A percentile compares a stretch with the other conserved stretches of the same genome.
These are phyloP conservation scores for Exophiala oligosperma DNA, from an alignment of 2,329 filamentous ascomycete genomes.

Conservation along the genomic window DNA sequence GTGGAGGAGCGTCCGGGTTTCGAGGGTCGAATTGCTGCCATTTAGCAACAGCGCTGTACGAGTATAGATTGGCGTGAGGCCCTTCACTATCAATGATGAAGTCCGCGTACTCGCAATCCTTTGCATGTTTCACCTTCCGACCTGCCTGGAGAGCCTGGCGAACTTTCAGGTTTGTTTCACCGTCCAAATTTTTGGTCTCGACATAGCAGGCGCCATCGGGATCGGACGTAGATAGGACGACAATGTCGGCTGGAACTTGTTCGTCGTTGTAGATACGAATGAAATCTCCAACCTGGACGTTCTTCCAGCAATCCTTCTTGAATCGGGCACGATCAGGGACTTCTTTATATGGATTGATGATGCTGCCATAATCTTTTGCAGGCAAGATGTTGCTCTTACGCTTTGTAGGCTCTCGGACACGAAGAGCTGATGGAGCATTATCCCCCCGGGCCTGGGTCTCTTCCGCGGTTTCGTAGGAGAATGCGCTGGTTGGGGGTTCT, in stretches of 20 bases:
- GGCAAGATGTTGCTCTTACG: slow-evolving; percentile 29
- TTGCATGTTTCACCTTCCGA: slow-evolving; percentile 77
- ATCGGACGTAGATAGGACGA: slow-evolving; percentile 90
- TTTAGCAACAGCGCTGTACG: slow-evolving; percentile 85
- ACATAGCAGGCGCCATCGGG: slow-evolving; percentile 94
- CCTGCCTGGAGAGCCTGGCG: slow-evolving; percentile 87
- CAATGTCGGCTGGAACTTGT: slow-evolving; percentile 88
- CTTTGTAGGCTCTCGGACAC: slow-evolving; percentile 19
- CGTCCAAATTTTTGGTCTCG: slow-evolving; percentile 96
- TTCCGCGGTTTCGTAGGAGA: slow-evolving; percentile 31
- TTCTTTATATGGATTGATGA: slow-evolving; percentile 72
- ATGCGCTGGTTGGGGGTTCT: slow-evolving; percentile 31
- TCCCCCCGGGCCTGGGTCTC: slow-evolving; percentile 15
- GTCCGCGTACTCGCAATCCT: slow-evolving; percentile 85
- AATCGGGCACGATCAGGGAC: slow-evolving; percentile 75
- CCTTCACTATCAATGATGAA: slow-evolving; percentile 88
- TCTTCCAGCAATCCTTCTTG: slow-evolving; percentile 94
- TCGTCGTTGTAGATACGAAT: slow-evolving; percentile 96
- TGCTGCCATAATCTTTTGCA: slow-evolving; percentile 60
- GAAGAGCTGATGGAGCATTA: slow-evolving; percentile 20
- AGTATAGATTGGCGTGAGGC: slow-evolving; percentile 90
- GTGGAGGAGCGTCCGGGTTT: slow-evolving; percentile 61
- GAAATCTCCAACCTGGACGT: slow-evolving; percentile 90
- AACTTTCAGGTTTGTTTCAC: slow-evolving; percentile 96
- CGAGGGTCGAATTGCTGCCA: slow-evolving; percentile 75